Conservation (phyloP, 1,284 basidiomycete species). For the Fistulinella cinereoalba region DNA sequence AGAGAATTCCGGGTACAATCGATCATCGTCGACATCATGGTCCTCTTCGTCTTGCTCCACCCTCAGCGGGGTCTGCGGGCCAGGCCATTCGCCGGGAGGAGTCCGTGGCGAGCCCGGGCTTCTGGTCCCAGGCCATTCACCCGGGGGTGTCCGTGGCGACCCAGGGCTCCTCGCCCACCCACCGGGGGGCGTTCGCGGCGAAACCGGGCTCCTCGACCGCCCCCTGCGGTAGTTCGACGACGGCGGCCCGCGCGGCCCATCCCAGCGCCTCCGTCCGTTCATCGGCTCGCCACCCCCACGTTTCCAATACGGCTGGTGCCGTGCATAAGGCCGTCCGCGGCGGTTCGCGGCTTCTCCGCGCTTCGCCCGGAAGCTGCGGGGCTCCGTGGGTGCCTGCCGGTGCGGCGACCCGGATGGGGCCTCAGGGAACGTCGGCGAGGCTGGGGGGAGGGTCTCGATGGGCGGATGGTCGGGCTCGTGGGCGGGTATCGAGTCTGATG, state of each 20-base stretch:
- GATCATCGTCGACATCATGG: not conserved
- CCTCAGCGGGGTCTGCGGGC: not conserved
- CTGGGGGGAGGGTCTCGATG: constrained; percentile 17
- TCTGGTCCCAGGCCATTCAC: too few species aligned
- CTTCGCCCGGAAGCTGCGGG: constrained; percentile 5
- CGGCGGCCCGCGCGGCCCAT: not conserved
- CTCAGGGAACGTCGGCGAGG: constrained; percentile 6
- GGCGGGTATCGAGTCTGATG: not conserved
- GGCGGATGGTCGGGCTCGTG: constrained; percentile 16
- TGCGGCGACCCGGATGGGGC: too few species aligned
- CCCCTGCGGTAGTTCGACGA: too few species aligned
- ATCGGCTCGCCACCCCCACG: not conserved
- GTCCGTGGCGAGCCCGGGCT: too few species aligned
- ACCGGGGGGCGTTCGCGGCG: not conserved
- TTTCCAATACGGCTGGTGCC: constrained; percentile 5
- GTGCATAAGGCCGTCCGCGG: not conserved
- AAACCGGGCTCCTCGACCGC: not conserved
- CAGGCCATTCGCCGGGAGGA: too few species aligned
- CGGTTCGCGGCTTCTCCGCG: not conserved
- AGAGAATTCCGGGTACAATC: not conserved
- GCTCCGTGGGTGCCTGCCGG: constrained; percentile 9
- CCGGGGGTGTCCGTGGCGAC: too few species aligned
- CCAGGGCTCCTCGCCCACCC: too few species aligned
- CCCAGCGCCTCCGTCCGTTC: constrained; percentile 5
- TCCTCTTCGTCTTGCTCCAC: not conserved